These are phyloP conservation scores for Meripilus lineatus DNA, from an alignment of 1,284 basidiomycete genomes.

Conservation along the genomic window DNA sequence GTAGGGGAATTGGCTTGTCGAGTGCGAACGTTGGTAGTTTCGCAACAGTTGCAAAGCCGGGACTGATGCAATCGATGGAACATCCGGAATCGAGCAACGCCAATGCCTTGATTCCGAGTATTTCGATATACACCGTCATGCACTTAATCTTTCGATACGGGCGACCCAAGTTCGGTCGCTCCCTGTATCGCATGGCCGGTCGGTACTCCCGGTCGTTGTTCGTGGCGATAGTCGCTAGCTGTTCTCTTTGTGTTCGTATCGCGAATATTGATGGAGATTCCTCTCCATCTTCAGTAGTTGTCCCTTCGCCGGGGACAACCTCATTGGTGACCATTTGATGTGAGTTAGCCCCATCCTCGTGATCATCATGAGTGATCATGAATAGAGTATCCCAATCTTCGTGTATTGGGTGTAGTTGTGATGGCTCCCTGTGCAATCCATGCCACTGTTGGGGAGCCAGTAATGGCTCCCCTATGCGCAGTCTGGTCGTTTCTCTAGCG, in stretches of 20 bases:
- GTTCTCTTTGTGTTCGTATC: neutral
- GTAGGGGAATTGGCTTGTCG: neutral
- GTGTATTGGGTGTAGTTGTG: neutral
- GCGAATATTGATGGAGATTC: neutral
- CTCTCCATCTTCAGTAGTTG: neutral
- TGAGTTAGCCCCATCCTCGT: neutral
- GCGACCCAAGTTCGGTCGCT: neutral
- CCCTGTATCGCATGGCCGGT: neutral
- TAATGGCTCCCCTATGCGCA: too few species aligned
- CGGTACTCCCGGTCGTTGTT: neutral
- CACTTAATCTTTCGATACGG: neutral
- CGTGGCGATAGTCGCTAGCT: neutral
- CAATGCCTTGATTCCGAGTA: neutral
- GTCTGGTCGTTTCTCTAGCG: too few species aligned
- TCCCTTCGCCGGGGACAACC: neutral
- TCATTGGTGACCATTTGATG: neutral
- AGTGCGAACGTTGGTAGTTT: neutral
- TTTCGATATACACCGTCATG: neutral
- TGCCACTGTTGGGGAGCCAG: too few species aligned
- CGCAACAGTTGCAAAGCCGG: neutral
- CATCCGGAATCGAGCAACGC: conserved; percentile 2
- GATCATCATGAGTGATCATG: neutral
- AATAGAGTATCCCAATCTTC: neutral
- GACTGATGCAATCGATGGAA: neutral
- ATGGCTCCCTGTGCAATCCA: too few species aligned